Evolutionary conservation across 345 rosid species (phyloP), one percentile per base, ranked within the genome.

Genomic region (Raphanus raphanistrum): DNA sequence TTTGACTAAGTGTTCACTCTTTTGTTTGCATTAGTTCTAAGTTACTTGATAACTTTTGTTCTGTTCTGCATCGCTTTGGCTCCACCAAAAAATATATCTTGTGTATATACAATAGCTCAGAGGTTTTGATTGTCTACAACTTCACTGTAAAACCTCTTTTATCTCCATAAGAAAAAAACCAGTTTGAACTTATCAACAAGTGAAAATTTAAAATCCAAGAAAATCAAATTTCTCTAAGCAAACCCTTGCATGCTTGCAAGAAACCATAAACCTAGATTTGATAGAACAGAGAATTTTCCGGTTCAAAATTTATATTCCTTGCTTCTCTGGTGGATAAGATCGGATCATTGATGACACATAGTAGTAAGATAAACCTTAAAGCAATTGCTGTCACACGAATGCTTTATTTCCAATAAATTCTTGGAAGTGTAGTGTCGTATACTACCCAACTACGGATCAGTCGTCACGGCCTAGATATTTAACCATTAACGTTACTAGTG

Each of bases 1-100:
- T 82, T 72, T 17, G 55, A 33, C 55, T 41, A 58, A 63, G 65
- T 66, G 45, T 68, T 57, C 65, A 63, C 79, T 66, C 31, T 33
- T 76, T 63, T 78, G 64, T 81, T 80, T 78, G 80, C 76, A 66
- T 35, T 55, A 41, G 62, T 70, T 5, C 54, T 21, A 70, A 70
- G 66, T 76, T 84, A 63, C 57, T 29, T 1, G 26, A 55, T 25
- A 77, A 70, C 82, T 58, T 66, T 81, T 77, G 76, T 79, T 81
- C 72, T 85, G 78, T 27, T 76, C 80, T 80, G 72, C 79, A 82
- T 52, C 69, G 63, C 71, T 78, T 71, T 66, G 25, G 33, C 82
- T 80, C 82, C 78, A 71, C 36, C 68, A 57, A 58, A 65, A 67
- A 57, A 52, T 25, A 59, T 17, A 9, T 61, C 65, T 29, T 36